Percentiles rank a stretch among this genome's conserved stretches.
These are phyloP conservation scores for Backusella liffmaniae DNA, from an alignment of 192 early-diverging fungal species.

Conservation along the genomic window DNA sequence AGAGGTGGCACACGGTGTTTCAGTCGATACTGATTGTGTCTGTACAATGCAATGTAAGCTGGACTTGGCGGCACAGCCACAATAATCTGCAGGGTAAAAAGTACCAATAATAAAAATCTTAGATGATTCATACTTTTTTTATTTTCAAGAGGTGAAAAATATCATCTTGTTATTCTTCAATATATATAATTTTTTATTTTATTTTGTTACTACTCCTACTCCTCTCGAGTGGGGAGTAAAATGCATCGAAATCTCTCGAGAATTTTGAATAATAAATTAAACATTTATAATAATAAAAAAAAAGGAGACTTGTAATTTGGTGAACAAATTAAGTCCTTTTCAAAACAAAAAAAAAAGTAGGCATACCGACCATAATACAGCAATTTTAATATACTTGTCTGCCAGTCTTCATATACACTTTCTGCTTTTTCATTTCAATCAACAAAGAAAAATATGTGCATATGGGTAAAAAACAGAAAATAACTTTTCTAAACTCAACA, in stretches of 20 bases:
- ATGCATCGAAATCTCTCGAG: background rate
- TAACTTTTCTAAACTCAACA: background rate
- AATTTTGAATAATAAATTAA: constrained; percentile 6
- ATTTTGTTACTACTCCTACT: background rate
- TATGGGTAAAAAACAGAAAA: background rate
- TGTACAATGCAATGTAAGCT: background rate
- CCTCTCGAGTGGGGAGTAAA: constrained; percentile 5
- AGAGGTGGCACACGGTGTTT: background rate
- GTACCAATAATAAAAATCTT: background rate
- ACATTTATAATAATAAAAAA: background rate
- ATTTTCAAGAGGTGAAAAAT: background rate
- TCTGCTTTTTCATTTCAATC: background rate
- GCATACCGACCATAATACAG: background rate
- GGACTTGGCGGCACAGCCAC: background rate
- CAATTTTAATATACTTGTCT: background rate
- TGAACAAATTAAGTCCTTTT: background rate
- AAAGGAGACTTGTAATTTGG: background rate
- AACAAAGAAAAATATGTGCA: background rate
- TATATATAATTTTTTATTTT: background rate
- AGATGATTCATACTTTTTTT: constrained; percentile 2
- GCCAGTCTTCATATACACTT: background rate
- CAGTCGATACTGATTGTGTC: background rate
- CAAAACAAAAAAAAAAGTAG: background rate
- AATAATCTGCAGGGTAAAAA: background rate
- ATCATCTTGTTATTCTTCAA: background rate